Evolutionary conservation across 225 moss, liverwort and hornwort species (phyloP).

Genomic region (Thuidium tamariscinum): DNA sequence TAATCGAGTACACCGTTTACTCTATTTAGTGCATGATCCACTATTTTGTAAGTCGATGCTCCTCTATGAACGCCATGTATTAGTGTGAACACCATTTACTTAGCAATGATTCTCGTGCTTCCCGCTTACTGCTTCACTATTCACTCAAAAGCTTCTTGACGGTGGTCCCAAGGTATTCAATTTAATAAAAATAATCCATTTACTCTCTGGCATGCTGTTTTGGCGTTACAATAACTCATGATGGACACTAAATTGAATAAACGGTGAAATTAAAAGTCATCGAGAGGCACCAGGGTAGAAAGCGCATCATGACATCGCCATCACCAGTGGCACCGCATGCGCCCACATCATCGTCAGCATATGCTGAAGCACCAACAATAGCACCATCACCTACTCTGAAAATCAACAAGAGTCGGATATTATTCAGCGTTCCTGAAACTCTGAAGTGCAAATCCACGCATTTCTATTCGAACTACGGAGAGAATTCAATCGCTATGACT

Average conservation of each 20-base stretch:
- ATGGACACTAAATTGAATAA: not conserved
- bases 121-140: not conserved
- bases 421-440: not conserved
- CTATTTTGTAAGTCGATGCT: not conserved
- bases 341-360: slow-evolving; percentile 94
- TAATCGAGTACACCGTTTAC: not conserved
- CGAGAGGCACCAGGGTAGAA: slow-evolving; percentile 63
- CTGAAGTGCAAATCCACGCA: not conserved
- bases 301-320: slow-evolving; percentile 98
- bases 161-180: not conserved
- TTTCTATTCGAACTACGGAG: not conserved
- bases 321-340: slow-evolving; percentile 98
- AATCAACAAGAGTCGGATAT: not conserved
- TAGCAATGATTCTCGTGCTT: not conserved
- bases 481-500: not conserved
- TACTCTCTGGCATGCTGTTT: not conserved
- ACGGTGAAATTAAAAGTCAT: not conserved
- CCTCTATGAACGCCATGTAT: not conserved
- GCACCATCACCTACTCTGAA: slow-evolving; percentile 96
- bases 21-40: not conserved
- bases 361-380: slow-evolving; percentile 77
- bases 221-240: not conserved
- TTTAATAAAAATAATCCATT: not conserved
- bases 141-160: not conserved
- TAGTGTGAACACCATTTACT: not conserved